Base-by-base conservation (phyloP, 495 filamentous ascomycete species). In the Annulohypoxylon maeteangense region DNA sequence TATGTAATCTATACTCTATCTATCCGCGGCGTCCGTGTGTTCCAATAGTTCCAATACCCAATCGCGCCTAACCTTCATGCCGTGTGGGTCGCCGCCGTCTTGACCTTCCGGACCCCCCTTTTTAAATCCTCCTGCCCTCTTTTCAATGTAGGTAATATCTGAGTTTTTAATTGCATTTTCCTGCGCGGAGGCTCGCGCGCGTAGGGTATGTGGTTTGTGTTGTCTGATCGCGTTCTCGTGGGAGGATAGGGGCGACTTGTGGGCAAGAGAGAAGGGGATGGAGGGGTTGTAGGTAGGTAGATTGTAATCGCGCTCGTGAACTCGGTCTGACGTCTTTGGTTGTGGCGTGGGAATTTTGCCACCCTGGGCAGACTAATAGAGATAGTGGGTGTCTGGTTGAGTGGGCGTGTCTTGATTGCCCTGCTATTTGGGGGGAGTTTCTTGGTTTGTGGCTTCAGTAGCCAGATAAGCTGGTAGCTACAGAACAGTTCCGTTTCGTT, bases 281-380 rank as follows among this genome's bases (percentile, higher is more conserved):
- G 55, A 34, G 22, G 68, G 68, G n/a, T n/a, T n/a, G n/a, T n/a
- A n/a, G n/a, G n/a, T n/a, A n/a, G n/a, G n/a, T n/a, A n/a, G n/a
- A n/a, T 42, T 42, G 50, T 67, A 62, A 8, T 63, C 58, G 58
- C 62, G 50, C 55, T 63, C 11, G 58, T 59, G 34, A 42, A 29
- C 16, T 32, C 31, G 27, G 18, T 53, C 62, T 57, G 57, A 56
- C 38, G 68, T 58, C 62, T 51, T n/a, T 25, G 56, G 36, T 40
- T 62, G 63, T 64, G 69, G 69, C 69, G 64, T 29, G 14, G 42
- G 25, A 18, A 64, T 10, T 67, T 72, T n/a, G 70, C 70, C 70
- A 72, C 70, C 32, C 47, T 72, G 70, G 70, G 38, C 65, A 50
- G 18, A 67, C 65, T 32, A 14, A 67, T 25, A 18, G 23, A 27